Evolutionary conservation across 352 stramenopile genomes (phyloP).

Genomic region (Halophytophthora polymorphica): DNA sequence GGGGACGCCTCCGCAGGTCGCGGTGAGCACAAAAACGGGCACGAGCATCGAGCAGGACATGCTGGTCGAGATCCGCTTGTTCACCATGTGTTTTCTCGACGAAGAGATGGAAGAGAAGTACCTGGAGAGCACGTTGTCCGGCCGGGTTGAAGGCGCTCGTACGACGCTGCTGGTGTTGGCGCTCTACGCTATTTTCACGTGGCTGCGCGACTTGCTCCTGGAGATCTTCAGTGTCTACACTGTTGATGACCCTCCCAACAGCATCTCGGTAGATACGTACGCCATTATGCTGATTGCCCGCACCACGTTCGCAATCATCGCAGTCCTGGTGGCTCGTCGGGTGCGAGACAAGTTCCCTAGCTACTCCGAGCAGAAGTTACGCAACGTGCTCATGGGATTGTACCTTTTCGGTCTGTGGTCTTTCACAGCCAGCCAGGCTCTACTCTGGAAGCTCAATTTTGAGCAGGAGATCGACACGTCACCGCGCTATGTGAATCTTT

Average conservation of each 20-base stretch:
- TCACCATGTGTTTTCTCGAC: slow-evolving; percentile 66
- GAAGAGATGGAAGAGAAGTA: slow-evolving; percentile 75
- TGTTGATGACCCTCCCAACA: slow-evolving; percentile 10
- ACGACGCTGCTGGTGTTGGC: slow-evolving; percentile 53
- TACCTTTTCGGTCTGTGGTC: slow-evolving; percentile 57
- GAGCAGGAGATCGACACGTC: slow-evolving; percentile 57
- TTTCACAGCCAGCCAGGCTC: slow-evolving; percentile 42
- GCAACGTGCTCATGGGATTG: slow-evolving; percentile 55
- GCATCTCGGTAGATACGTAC: slow-evolving; percentile 24
- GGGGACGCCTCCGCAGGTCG: slow-evolving; percentile 42
- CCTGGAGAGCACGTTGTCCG: slow-evolving; percentile 53
- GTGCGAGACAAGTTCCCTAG: slow-evolving; percentile 48
- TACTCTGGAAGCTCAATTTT: slow-evolving; percentile 65
- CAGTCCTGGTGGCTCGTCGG: slow-evolving; percentile 37
- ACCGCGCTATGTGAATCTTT: slow-evolving; percentile 72
- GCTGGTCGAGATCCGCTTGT: slow-evolving; percentile 53
- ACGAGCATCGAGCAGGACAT: slow-evolving; percentile 58
- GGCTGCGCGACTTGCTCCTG: slow-evolving; percentile 53
- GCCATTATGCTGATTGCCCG: slow-evolving; percentile 38
- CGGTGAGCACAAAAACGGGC: slow-evolving; percentile 33
- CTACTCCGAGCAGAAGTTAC: slow-evolving; percentile 58
- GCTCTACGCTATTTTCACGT: slow-evolving; percentile 63
- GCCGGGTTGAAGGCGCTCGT: slow-evolving; percentile 63
- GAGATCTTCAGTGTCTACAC: slow-evolving; percentile 41
- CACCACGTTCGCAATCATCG: slow-evolving; percentile 22